phyloP scores from a whole-genome alignment of 305 asterid genomes.

The Fraxinus albicans region DNA sequence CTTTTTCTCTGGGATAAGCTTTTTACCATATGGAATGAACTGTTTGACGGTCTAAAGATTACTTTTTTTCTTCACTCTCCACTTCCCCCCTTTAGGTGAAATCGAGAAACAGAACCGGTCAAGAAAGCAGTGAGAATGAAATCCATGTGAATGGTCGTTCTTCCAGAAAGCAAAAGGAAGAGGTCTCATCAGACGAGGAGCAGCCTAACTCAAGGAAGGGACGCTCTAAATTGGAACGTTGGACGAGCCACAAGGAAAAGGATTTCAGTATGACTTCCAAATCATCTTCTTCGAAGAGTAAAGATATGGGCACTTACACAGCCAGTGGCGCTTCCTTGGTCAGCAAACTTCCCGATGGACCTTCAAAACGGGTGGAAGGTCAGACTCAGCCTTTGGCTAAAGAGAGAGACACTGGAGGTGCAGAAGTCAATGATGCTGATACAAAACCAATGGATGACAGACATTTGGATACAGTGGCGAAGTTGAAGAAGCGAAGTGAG shows the following conservation, averaged over 20 bases:
- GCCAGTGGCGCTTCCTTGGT: conserved; percentile 32
- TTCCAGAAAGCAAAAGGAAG: conserved; percentile 53
- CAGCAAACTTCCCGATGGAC: conserved; percentile 38
- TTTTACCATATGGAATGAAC: background rate
- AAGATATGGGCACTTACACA: conserved; percentile 37
- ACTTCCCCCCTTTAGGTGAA: conserved; percentile 38
- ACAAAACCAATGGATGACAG: conserved; percentile 46
- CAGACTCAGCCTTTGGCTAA: conserved; percentile 36
- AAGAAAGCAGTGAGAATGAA: conserved; percentile 42
- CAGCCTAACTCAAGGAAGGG: conserved; percentile 55
- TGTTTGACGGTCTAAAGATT: background rate
- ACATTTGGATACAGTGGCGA: conserved; percentile 88
- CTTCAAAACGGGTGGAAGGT: conserved; percentile 43
- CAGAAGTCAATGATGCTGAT: conserved; percentile 36
- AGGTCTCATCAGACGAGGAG: conserved; percentile 66
- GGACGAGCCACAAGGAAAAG: conserved; percentile 72
- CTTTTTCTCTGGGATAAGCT: background rate
- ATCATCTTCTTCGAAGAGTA: conserved; percentile 41
- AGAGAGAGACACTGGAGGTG: conserved; percentile 38
- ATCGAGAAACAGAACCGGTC: conserved; percentile 40
- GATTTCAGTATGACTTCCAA: conserved; percentile 41
- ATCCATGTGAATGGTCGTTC: conserved; percentile 37
- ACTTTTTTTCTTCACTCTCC: background rate
- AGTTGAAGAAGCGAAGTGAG: conserved; percentile 89
- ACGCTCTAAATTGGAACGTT: conserved; percentile 82